Base-by-base conservation (phyloP, 2,329 filamentous ascomycete species). In the Trichoderma atrobrunneum region DNA sequence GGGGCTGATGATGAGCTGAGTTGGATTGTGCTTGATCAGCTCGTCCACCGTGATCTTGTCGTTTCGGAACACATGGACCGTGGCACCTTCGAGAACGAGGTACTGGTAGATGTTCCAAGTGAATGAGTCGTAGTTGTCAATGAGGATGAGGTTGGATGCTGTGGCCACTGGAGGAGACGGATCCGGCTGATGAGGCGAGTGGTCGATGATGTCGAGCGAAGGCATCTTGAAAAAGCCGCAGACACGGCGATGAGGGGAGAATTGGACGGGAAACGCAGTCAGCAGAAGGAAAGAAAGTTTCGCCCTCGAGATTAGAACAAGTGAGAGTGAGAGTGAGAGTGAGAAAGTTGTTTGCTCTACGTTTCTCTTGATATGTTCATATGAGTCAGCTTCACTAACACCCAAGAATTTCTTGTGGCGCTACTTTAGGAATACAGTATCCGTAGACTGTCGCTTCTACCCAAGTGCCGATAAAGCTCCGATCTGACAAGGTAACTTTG, bases 71-170 rank as follows among this genome's bases (percentile, higher is more conserved):
- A 99, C 96, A 5, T 91, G 93, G 65, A 98, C 96, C 1, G 86
- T 92, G 32, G 97, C 96, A 36, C 96, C 96, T 81, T 98, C 96
- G n/a, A 99, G 90, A 7, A 95, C 92, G 1, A 99, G 90, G 79
- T 99, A 99, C 82, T 99, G 97, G 82, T 98, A 99, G 72, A 99
- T 94, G 80, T 99, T 99, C 94, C 95, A 99, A 72, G 95, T 98
- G 82, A 99, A 99, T 4, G 96, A 98, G 83, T 99, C 96, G 83
- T 98, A 99, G 84, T 99, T 99, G 86, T 99, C 96, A 78, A 99
- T 98, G 75, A 99, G 87, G 74, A 99, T 89, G 72, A 99, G 88
- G 82, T 98, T 98, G 72, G 92, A 93, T 30, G 96, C 96, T 65
- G 91, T 94, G 28, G 91, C 81, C 68, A 98, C 86, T 43, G 91